Evolutionary conservation across 176 grass and related monocot genomes (phyloP).

Genomic region (Musa acuminata): DNA sequence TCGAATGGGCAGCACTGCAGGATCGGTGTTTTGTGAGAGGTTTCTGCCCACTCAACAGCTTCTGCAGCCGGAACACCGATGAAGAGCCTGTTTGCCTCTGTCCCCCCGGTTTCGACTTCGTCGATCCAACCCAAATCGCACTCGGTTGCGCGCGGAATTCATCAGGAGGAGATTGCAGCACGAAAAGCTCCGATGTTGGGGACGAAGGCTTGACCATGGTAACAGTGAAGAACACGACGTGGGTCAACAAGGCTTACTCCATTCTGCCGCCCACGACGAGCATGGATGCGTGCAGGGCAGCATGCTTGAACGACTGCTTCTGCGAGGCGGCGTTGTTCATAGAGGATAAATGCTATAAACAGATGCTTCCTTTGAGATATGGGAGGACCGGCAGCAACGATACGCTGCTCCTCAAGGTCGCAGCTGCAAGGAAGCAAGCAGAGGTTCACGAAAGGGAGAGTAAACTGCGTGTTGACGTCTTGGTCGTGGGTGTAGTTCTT

Average conservation of each 20-base stretch:
- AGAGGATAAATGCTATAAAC: neutral
- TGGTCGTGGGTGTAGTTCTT: neutral
- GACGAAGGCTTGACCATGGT: slow-evolving; percentile 16
- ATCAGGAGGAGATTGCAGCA: neutral
- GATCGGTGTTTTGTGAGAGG: slow-evolving; percentile 29
- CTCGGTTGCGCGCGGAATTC: slow-evolving; percentile 22
- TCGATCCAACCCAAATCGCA: neutral
- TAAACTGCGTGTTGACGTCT: neutral
- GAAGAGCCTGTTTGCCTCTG: slow-evolving; percentile 27
- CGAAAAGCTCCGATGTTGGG: neutral
- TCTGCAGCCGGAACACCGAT: slow-evolving; percentile 6
- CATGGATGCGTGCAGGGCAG: slow-evolving; percentile 26
- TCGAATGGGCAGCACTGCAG: neutral
- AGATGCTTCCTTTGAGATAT: neutral
- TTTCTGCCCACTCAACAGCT: slow-evolving; percentile 33
- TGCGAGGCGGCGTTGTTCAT: slow-evolving; percentile 24
- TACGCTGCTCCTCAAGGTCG: neutral
- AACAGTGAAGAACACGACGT: slow-evolving; percentile 7
- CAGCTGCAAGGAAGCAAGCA: neutral
- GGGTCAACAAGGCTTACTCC: slow-evolving; percentile 24
- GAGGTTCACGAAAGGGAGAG: neutral
- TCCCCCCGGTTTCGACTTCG: slow-evolving; percentile 26
- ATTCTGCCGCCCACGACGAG: slow-evolving; percentile 16
- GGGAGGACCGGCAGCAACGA: neutral
- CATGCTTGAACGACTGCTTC: slow-evolving; percentile 33